These are phyloP conservation scores for Fusarium torreyae DNA, from an alignment of 2,329 filamentous ascomycete genomes.

Conservation along the genomic window DNA sequence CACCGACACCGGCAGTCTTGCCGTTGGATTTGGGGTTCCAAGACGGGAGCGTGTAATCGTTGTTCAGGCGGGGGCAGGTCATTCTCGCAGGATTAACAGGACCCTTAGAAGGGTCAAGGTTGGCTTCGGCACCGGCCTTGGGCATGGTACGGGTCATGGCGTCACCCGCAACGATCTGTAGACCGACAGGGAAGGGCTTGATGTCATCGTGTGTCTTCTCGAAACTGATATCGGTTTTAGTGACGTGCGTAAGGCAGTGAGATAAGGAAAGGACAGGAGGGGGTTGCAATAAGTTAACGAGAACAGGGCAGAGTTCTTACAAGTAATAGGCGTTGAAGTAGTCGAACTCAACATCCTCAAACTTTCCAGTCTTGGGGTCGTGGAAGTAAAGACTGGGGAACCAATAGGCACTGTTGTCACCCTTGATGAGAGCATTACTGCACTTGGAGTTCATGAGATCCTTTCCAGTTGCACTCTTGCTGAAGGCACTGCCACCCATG, in stretches of 20 bases:
- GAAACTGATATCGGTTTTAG: conserved; percentile 61
- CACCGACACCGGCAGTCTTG: conserved; percentile 67
- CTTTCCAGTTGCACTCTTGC: conserved; percentile 72
- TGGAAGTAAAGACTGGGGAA: conserved; percentile 79
- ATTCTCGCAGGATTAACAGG: conserved; percentile 69
- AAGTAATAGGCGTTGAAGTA: conserved; percentile 87
- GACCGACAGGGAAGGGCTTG: conserved; percentile 77
- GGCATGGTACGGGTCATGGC: conserved; percentile 71
- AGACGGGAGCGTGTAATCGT: conserved; percentile 63
- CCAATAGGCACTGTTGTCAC: conserved; percentile 85
- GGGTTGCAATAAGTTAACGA: not conserved
- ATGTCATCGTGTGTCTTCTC: conserved; percentile 76
- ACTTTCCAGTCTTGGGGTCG: conserved; percentile 72
- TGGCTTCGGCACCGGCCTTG: conserved; percentile 63
- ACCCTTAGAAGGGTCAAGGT: conserved; percentile 68
- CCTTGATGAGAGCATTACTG: conserved; percentile 77
- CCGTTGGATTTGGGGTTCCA: conserved; percentile 71
- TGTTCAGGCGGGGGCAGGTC: conserved; percentile 71
- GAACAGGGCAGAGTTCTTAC: conserved; percentile 55
- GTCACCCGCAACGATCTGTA: conserved; percentile 81
- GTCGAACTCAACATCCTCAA: conserved; percentile 77
- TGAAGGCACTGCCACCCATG: conserved; percentile 79
- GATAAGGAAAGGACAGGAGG: not conserved
- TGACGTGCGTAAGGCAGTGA: conserved; percentile 1
- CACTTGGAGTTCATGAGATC: conserved; percentile 74